Percentiles rank a stretch among this genome's conserved stretches.
These are phyloP conservation scores for Apiotrichum domesticum DNA, from an alignment of 1,284 basidiomycete genomes.

Conservation along the genomic window DNA sequence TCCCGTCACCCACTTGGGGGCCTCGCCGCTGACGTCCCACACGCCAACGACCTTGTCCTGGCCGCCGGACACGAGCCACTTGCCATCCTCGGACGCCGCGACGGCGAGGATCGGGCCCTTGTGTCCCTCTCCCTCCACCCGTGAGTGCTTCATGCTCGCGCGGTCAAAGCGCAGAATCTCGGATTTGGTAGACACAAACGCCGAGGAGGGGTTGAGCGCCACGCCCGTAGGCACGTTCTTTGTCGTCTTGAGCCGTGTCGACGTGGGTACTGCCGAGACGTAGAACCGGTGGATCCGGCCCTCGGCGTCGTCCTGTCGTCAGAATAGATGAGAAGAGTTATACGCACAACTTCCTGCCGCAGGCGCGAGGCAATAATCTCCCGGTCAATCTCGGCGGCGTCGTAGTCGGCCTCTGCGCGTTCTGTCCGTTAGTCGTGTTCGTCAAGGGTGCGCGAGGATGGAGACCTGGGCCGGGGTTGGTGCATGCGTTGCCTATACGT, in stretches of 20 bases:
- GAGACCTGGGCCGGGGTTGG: no score
- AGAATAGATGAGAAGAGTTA: not conserved
- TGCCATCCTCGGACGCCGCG: conserved; percentile 78
- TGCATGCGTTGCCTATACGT: no score
- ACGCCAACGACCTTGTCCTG: conserved; percentile 72
- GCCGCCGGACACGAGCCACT: conserved; percentile 78
- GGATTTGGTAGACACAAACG: conserved; percentile 67
- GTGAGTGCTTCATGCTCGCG: conserved; percentile 23
- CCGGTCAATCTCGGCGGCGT: conserved; percentile 87
- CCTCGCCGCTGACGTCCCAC: conserved; percentile 66
- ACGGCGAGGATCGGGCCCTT: conserved; percentile 76
- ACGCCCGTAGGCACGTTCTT: conserved; percentile 11
- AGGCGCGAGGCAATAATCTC: conserved; percentile 85
- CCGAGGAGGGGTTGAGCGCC: conserved; percentile 5
- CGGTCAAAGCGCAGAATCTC: conserved; percentile 68
- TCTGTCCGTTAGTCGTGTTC: conserved; percentile 5
- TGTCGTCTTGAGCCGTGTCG: conserved; percentile 7
- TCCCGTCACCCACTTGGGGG: conserved; percentile 64
- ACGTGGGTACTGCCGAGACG: conserved; percentile 1
- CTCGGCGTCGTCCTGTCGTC: conserved; percentile 39
- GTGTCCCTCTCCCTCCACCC: conserved; percentile 55
- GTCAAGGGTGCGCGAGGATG: no score
- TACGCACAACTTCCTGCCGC: conserved; percentile 70
- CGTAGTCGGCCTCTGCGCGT: conserved; percentile 66
- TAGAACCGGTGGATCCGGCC: conserved; percentile 51